A percentile compares a stretch with the other conserved stretches of the same genome.
These are phyloP conservation scores for Samsoniella hepiali DNA, from an alignment of 2,329 filamentous ascomycete genomes.

Conservation along the genomic window DNA sequence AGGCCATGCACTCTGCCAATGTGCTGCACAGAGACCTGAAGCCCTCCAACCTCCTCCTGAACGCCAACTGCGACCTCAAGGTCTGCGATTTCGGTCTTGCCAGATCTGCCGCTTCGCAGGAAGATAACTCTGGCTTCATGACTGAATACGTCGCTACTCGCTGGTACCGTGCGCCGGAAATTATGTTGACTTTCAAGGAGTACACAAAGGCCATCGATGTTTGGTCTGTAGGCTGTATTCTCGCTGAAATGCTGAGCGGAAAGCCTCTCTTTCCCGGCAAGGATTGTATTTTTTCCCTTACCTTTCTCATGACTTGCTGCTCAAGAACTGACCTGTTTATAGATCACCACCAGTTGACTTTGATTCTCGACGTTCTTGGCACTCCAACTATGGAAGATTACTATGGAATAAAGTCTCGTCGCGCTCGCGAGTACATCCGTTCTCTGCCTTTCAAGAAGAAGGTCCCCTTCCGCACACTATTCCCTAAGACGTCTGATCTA, in stretches of 20 bases:
- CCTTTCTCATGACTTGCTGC: neutral
- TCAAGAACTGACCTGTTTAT: constrained; percentile 4
- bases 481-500: constrained; percentile 98
- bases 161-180: constrained; percentile 98
- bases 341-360: constrained; percentile 97
- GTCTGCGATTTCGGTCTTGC: constrained; percentile 98
- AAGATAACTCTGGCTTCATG: constrained; percentile 99
- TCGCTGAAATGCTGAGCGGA: constrained; percentile 97
- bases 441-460: constrained; percentile 99
- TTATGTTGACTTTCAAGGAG: constrained; percentile 99
- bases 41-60: constrained; percentile 92
- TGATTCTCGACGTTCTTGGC: constrained; percentile 94
- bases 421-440: constrained; percentile 95
- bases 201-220: constrained; percentile 99
- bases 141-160: constrained; percentile 99
- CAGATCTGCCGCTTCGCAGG: constrained; percentile 90
- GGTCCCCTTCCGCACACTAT: constrained; percentile 94
- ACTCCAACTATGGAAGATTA: constrained; percentile 99
- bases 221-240: constrained; percentile 97
- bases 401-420: constrained; percentile 98
- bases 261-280: constrained; percentile 98
- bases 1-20: constrained; percentile 99
- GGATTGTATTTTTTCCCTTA: constrained; percentile 64
- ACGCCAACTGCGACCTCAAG: constrained; percentile 98
- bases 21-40: constrained; percentile 97